Base-by-base conservation (phyloP, 106 monocot species). In the Dendrobium chrysotoxum region DNA sequence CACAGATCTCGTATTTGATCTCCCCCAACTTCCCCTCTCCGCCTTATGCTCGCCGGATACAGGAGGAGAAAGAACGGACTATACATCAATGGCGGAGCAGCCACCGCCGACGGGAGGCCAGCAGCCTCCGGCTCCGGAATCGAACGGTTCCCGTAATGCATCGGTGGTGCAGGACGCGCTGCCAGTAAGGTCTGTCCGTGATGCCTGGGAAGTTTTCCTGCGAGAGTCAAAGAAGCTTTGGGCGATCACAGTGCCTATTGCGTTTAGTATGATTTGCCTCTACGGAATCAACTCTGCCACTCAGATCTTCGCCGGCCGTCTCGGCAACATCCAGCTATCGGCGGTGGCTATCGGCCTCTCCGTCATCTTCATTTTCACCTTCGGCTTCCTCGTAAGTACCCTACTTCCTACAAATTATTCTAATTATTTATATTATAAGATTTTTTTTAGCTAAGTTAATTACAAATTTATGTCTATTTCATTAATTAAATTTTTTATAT, bases 311-410 rank as follows among this genome's bases (percentile, higher is more conserved):
- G 83, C 80, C 78, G 88, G 85, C 54, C 88, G 81, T 20, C 74
- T 88, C 50, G 83, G 88, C 7, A 80, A 80, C 57, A 80, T 83
- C 15, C 73, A 83, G 82, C 88, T 88, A 53, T 80, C 88, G 41
- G 88, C 83, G 7, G 80, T 83, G 44, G 72, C 88, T 41, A 55
- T 82, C 25, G 78, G 61, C 67, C 82, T 85, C 74, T 80, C 82
- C 40, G 85, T 88, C 75, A 23, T 85, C 75, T 57, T 83, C 42
- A 75, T 40, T 50, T 83, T 88, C 75, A 70, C 88, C 16, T 78
- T 82, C 12, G 83, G 84, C 39, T 77, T 85, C 71, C 85, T 88
- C 70, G 84, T 81, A 74, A 74, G 74, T 18, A 4, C 20, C 41
- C 25, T 72, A 42, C 65, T 76, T 39, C 44, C 44, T 9, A 44